A percentile compares a stretch with the other conserved stretches of the same genome.
phyloP scores from a whole-genome alignment of 352 stramenopile species.

The Globisporangium acanthophoron region DNA sequence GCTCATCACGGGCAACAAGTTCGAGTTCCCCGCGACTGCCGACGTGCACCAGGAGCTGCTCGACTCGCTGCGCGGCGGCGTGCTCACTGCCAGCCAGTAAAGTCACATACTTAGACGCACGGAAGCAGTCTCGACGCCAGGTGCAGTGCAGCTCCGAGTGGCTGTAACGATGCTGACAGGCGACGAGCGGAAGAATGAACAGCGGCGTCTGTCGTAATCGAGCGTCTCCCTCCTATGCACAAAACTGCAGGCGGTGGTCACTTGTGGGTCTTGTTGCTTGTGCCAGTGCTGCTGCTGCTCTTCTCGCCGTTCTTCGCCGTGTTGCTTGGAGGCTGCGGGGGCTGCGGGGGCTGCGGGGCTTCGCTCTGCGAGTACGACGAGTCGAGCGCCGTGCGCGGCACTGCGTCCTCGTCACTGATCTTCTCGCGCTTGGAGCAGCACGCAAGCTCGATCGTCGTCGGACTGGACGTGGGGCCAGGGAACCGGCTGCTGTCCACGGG shows the following conservation, averaged over 20 bases:
- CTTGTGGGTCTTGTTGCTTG: too few relatives aligned
- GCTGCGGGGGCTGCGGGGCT: background rate
- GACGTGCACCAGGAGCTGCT: constrained; percentile 39
- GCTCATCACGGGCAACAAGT: constrained; percentile 96
- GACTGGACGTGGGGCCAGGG: background rate
- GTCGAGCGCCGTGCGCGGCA: constrained; percentile 4
- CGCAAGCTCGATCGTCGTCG: constrained; percentile 5
- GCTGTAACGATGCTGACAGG: too few relatives aligned
- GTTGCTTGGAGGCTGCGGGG: too few relatives aligned
- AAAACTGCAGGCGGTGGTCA: too few relatives aligned
- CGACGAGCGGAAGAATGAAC: too few relatives aligned
- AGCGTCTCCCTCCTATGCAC: too few relatives aligned
- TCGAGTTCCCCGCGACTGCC: constrained; percentile 71
- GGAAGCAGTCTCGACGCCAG: too few relatives aligned
- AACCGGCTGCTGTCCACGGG: constrained; percentile 28
- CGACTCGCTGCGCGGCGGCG: constrained; percentile 30
- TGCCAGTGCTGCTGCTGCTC: too few relatives aligned
- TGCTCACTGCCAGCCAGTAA: constrained; percentile 21
- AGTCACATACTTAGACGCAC: background rate
- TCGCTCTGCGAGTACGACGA: constrained; percentile 20
- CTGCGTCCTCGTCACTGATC: background rate
- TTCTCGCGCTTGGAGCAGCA: constrained; percentile 8
- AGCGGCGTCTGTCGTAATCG: too few relatives aligned
- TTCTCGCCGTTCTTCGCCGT: background rate
- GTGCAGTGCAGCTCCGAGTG: too few relatives aligned